Percentiles rank a stretch among this genome's conserved stretches.
These are phyloP conservation scores for Coccomyxa sp. DNA, from an alignment of 139 green algal genomes.

Conservation along the genomic window DNA sequence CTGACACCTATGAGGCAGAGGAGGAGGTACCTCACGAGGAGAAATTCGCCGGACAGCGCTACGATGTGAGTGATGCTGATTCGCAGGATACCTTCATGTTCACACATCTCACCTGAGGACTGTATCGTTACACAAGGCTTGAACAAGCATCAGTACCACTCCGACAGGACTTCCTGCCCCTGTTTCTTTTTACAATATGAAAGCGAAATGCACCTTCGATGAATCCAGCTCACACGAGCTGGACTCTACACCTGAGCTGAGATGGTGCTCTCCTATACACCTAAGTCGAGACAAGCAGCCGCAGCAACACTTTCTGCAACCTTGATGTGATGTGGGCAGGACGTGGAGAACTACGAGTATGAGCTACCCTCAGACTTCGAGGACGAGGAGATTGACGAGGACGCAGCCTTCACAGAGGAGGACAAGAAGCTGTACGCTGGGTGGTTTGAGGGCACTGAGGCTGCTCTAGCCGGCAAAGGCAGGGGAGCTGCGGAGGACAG, in stretches of 20 bases:
- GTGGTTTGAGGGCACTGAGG: slow-evolving; percentile 51
- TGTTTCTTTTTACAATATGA: too few species aligned
- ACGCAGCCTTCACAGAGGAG: slow-evolving; percentile 84
- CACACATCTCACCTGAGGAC: too few species aligned
- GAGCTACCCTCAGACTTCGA: slow-evolving; percentile 85
- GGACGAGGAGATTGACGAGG: slow-evolving; percentile 96
- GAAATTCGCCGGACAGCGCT: slow-evolving; percentile 12
- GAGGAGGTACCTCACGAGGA: slow-evolving; percentile 18
- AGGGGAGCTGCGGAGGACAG: slow-evolving; percentile 23
- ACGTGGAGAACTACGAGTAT: slow-evolving; percentile 87
- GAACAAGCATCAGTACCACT: too few species aligned
- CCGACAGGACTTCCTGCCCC: too few species aligned
- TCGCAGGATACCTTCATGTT: too few species aligned
- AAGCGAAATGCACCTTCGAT: too few species aligned
- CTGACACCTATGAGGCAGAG: slow-evolving; percentile 3
- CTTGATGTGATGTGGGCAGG: slow-evolving; percentile 34
- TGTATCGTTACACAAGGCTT: too few species aligned
- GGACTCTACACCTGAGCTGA: too few species aligned
- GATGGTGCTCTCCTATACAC: too few species aligned
- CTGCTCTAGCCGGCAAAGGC: background rate
- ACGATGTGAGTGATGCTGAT: slow-evolving; percentile 19
- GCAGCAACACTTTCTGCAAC: background rate
- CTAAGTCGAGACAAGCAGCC: too few species aligned
- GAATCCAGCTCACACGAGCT: too few species aligned
- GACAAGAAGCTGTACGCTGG: slow-evolving; percentile 77